Conservation (phyloP, 495 filamentous ascomycete genomes). For the Hyaloscypha variabilis region DNA sequence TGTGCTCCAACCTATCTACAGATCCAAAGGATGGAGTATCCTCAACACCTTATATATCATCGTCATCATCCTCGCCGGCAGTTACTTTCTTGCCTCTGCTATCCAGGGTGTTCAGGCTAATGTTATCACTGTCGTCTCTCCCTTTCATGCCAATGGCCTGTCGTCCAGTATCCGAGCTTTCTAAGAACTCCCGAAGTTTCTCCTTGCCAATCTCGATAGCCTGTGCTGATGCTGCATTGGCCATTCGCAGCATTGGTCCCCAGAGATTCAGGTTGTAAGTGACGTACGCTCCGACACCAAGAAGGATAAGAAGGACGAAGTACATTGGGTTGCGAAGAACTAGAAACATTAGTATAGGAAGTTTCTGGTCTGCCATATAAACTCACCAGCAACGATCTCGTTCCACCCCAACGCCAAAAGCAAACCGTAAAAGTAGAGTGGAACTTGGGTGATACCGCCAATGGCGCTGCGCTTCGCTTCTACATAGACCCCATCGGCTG, state of each 20-base stretch:
- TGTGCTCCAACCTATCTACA: conserved; percentile 2
- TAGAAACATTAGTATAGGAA: conserved; percentile 36
- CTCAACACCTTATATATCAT: conserved; percentile 34
- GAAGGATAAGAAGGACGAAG: conserved; percentile 83
- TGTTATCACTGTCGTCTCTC: conserved; percentile 42
- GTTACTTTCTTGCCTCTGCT: conserved; percentile 58
- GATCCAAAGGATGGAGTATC: conserved; percentile 10
- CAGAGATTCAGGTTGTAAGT: conserved; percentile 93
- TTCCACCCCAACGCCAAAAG: conserved; percentile 95
- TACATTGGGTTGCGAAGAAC: conserved; percentile 92
- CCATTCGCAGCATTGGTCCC: conserved; percentile 94
- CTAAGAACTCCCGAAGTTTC: conserved; percentile 82
- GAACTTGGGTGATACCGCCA: conserved; percentile 92
- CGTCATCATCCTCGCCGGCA: conserved; percentile 50
- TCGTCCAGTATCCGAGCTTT: conserved; percentile 75
- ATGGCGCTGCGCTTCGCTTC: conserved; percentile 97
- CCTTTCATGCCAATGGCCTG: conserved; percentile 76
- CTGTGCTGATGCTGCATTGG: conserved; percentile 83
- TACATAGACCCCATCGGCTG: conserved; percentile 94
- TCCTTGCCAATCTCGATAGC: conserved; percentile 88
- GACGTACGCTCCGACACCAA: conserved; percentile 76
- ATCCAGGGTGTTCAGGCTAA: conserved; percentile 63
- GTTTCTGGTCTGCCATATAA: background rate
- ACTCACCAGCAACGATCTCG: conserved; percentile 87
- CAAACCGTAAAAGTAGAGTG: conserved; percentile 89